Conservation (phyloP, 345 rosid species). For the Turnera subulata region DNA sequence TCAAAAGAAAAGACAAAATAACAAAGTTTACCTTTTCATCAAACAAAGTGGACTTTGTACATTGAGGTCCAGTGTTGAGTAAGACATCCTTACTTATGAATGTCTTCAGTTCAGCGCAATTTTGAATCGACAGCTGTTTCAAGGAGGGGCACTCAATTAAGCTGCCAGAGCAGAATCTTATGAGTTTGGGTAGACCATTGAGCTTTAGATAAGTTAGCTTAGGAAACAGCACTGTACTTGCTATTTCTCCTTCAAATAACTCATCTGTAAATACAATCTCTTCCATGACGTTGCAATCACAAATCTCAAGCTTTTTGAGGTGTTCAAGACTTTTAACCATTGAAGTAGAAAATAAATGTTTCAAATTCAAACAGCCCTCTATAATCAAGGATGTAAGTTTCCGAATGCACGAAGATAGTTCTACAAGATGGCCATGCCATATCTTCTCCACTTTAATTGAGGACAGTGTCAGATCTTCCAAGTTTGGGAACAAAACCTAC, state of each 20-base stretch:
- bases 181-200: not conserved
- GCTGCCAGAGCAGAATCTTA: not conserved
- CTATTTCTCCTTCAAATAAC: not conserved
- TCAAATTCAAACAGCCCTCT: conserved; percentile 6
- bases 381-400: conserved; percentile 3
- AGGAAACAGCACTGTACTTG: not conserved
- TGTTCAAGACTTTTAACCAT: conserved; percentile 5
- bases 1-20: not conserved
- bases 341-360: conserved; percentile 7
- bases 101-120: conserved; percentile 5
- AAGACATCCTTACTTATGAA: not conserved
- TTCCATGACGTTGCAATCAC: not conserved
- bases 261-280: not conserved
- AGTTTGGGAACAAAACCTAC: conserved; percentile 7
- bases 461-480: not conserved
- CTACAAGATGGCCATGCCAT: not conserved
- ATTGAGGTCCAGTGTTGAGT: too few relatives aligned
- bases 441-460: not conserved
- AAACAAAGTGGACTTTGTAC: not conserved
- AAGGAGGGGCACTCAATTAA: conserved; percentile 7
- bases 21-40: not conserved
- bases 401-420: not conserved
- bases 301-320: conserved; percentile 2
- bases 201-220: not conserved
- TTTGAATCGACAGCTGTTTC: not conserved